Evolutionary conservation across 2,329 filamentous ascomycete species (phyloP), one percentile per base, ranked within the genome.

Genomic region (Penicillium polonicum): DNA sequence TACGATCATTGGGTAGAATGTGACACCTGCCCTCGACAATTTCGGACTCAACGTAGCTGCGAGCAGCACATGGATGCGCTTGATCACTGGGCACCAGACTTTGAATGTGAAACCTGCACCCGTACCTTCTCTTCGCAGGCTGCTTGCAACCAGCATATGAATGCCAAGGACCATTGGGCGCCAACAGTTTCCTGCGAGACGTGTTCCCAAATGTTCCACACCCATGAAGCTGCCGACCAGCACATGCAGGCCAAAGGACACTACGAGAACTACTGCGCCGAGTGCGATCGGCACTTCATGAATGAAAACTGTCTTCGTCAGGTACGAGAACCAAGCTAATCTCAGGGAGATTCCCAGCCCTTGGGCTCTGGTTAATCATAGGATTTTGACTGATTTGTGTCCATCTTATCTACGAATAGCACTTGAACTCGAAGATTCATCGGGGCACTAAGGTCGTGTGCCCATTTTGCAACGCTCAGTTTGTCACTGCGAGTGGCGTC

Each of bases 391-490:
- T 29, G 13, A 45, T 27, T 3, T 13, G 10, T n/a, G 4, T 31
- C n/a, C 19, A 6, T 48, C 7, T 19, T 21, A 2, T 57, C 2
- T 23, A 12, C 2, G 9, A 25, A 33, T 57, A 86, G 83, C 85
- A 88, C 62, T 72, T 83, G 9, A 81, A 80, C 29, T 85, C 83
- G 0, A 72, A 71, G 4, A 64, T 70, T 49, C 85, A 88, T 63
- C 73, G 73, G 1, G 79, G 79, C 56, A 57, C 50, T 0, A 68
- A 69, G 2, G 67, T 85, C 9, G 0, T 44, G 0, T 88, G 85
- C 49, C 85, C 82, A 0, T 87, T 84, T 63, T 88, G 85, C 71
- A 66, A 74, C 31, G 58, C 43, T 2, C 29, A 9, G 4, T 83
- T 77, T 59, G 71, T 77, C 12, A 80, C 80, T 0, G 83, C 83